Evolutionary conservation across 1,284 basidiomycete species (phyloP).

Genomic region (Bothia castanella): DNA sequence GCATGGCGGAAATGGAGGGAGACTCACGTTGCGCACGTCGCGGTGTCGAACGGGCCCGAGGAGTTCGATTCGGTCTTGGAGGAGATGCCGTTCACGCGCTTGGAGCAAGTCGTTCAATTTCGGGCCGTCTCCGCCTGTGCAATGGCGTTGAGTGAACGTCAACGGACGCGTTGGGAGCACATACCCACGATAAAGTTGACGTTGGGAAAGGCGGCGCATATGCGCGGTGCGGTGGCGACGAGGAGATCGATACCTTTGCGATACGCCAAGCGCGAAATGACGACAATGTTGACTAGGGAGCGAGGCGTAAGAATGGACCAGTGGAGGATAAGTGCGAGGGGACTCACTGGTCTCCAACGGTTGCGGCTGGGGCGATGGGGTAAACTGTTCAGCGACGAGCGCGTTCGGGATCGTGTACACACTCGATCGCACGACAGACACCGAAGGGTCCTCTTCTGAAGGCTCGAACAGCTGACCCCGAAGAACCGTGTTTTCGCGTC

Average conservation of each 20-base stretch:
- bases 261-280: conserved; percentile 94
- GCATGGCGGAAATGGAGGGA: too few relatives aligned
- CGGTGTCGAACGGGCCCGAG: conserved; percentile 79
- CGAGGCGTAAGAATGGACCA: neutral
- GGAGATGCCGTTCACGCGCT: conserved; percentile 86
- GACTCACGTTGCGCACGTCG: conserved; percentile 76
- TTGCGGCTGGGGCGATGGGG: conserved; percentile 50
- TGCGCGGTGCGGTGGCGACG: conserved; percentile 85
- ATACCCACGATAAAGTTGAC: conserved; percentile 86
- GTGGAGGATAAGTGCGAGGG: too few relatives aligned
- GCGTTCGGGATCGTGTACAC: conserved; percentile 95
- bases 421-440: conserved; percentile 50
- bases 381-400: conserved; percentile 84
- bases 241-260: conserved; percentile 96
- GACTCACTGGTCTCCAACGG: conserved; percentile 59
- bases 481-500: conserved; percentile 92
- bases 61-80: conserved; percentile 89
- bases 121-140: conserved; percentile 87
- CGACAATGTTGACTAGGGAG: conserved; percentile 81
- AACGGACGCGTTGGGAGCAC: conserved; percentile 17
- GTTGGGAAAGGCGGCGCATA: conserved; percentile 81
- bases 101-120: conserved; percentile 94
- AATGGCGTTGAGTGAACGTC: neutral
- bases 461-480: conserved; percentile 70
- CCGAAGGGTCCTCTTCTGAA: conserved; percentile 40